These are phyloP conservation scores for Lobulomyces angularis DNA, from an alignment of 192 early-diverging fungal species.

Conservation along the genomic window DNA sequence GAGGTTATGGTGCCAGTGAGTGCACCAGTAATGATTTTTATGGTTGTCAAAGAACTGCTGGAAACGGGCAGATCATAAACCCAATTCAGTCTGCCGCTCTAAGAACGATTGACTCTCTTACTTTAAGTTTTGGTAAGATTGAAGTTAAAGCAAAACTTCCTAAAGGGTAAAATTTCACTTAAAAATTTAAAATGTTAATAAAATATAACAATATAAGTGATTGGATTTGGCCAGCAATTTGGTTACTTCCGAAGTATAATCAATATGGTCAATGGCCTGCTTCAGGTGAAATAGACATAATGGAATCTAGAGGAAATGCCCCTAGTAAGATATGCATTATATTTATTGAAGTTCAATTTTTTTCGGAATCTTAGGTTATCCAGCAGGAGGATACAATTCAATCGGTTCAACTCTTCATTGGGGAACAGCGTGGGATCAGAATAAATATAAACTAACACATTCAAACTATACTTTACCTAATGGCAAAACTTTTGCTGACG, in stretches of 20 bases:
- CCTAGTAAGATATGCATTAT: too few species aligned
- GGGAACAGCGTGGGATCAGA: slow-evolving; percentile 38
- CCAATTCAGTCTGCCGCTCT: slow-evolving; percentile 46
- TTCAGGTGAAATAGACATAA: slow-evolving; percentile 44
- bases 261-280: slow-evolving; percentile 52
- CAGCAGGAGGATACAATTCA: slow-evolving; percentile 16
- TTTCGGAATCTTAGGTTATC: too few species aligned
- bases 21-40: slow-evolving; percentile 18
- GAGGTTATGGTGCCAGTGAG: slow-evolving; percentile 28
- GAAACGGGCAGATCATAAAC: slow-evolving; percentile 36
- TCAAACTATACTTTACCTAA: slow-evolving; percentile 17
- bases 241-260: slow-evolving; percentile 45
- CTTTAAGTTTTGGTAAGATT: slow-evolving; percentile 41
- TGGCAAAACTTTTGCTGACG: slow-evolving; percentile 31
- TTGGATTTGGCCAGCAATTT: slow-evolving; percentile 37
- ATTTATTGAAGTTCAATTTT: too few species aligned
- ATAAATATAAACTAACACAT: slow-evolving; percentile 31
- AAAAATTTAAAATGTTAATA: too few species aligned
- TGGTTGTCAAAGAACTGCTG: slow-evolving; percentile 11
- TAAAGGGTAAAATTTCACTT: slow-evolving; percentile 13
- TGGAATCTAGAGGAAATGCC: slow-evolving; percentile 44
- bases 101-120: slow-evolving; percentile 24
- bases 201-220: too few species aligned
- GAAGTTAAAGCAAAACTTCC: slow-evolving; percentile 45
- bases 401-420: slow-evolving; percentile 46